phyloP scores from a whole-genome alignment of 257 asterid species.

The Solanum chiquidenum region DNA sequence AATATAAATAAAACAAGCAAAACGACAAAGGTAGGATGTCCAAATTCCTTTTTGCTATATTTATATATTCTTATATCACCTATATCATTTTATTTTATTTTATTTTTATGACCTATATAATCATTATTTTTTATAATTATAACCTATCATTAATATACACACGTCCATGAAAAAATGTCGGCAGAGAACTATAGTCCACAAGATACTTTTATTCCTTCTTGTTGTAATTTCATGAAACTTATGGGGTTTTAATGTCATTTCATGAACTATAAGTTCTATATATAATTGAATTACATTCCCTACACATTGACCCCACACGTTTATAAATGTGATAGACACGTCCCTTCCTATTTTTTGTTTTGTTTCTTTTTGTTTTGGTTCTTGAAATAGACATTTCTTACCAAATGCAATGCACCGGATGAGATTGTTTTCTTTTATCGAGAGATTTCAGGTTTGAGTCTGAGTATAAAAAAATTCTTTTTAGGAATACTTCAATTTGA shows the following conservation, averaged over 20 bases:
- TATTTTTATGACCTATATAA: neutral
- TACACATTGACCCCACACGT: constrained; percentile 1
- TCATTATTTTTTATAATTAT: neutral
- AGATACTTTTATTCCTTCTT: neutral
- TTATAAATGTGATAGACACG: neutral
- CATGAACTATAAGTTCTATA: neutral
- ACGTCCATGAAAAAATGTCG: constrained; percentile 1
- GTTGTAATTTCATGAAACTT: neutral
- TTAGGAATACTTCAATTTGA: too few relatives aligned
- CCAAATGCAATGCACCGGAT: too few relatives aligned
- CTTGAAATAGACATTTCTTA: neutral
- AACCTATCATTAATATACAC: neutral
- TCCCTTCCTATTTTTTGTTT: neutral
- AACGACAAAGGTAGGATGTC: neutral
- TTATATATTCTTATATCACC: neutral
- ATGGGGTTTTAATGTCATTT: neutral
- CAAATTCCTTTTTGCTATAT: neutral
- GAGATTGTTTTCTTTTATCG: too few relatives aligned
- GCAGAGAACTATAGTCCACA: neutral
- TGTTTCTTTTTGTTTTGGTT: neutral
- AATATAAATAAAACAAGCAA: neutral
- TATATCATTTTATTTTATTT: neutral
- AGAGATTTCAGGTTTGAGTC: accelerated
- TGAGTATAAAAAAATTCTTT: too few relatives aligned
- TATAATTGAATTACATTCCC: neutral